Evolutionary conservation across 2,329 filamentous ascomycete species (phyloP), one percentile per base, ranked within the genome.

Genomic region (Colletotrichum incanum): DNA sequence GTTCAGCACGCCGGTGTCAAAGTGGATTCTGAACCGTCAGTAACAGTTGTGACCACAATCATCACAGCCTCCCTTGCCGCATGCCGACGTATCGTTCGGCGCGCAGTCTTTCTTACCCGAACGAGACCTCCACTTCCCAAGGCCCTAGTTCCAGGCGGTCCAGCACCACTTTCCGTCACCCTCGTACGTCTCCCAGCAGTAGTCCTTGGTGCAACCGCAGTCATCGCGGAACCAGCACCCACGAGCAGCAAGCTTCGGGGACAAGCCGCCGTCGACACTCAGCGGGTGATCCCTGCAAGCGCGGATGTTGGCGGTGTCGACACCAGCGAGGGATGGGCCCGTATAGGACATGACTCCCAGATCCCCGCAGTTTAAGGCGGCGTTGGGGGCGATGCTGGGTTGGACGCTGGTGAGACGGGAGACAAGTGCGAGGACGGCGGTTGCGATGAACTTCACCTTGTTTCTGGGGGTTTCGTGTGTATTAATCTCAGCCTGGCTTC

Each of bases 261-360:
- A 37, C 18, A 12, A 11, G 47, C 34, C 47, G n/a, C 5, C 28
- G 2, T 54, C 23, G n/a, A 7, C 18, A 39, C 26, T 55, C 37
- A 55, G 28, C 9, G 49, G 65, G 28, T 47, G 47, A n/a, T 55
- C 47, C 23, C 39, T 63, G 56, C 65, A 67, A 28, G 43, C 28
- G 28, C 58, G 58, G 26, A 47, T 39, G 3, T 55, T 31, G 65
- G 47, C 9, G 28, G 47, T n/a, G 45, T 50, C 41, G 34, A 43
- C 45, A 23, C 55, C 54, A 20, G 37, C 7, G 54, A 50, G 34
- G 18, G 54, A 43, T 3, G 45, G 31, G 8, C 37, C 31, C 11
- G 55, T 60, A 28, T 47, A 67, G 34, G 64, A 67, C 34, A 67
- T 60, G 45, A 43, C 31, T 23, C 64, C 55, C 16, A 67, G 54